A percentile compares a stretch with the other conserved stretches of the same genome.
These are phyloP conservation scores for Coniochaeta sp. DNA, from an alignment of 2,329 filamentous ascomycete species.

Conservation along the genomic window DNA sequence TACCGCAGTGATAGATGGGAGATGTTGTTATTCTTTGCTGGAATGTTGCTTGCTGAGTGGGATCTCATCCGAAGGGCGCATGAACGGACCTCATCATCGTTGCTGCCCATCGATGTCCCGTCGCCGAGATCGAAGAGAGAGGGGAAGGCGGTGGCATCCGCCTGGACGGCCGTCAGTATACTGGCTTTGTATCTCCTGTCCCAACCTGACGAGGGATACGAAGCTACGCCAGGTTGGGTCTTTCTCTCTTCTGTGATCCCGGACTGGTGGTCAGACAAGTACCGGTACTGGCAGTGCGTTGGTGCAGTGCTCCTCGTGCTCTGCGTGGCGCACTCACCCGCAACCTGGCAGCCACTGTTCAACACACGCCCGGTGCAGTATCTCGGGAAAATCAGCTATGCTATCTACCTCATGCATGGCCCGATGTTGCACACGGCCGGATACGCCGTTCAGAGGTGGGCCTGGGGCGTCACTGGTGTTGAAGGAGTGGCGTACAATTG, in stretches of 20 bases:
- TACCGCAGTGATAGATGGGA: constrained; percentile 46
- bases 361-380: constrained; percentile 43
- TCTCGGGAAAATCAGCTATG: constrained; percentile 52
- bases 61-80: constrained; percentile 42
- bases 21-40: constrained; percentile 45
- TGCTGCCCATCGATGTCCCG: not conserved
- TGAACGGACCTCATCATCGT: not conserved
- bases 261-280: constrained; percentile 37
- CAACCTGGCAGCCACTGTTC: constrained; percentile 40
- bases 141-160: constrained; percentile 1
- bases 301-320: constrained; percentile 46
- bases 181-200: constrained; percentile 45
- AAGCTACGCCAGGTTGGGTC: constrained; percentile 42
- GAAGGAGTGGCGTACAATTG: constrained; percentile 34
- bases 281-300: constrained; percentile 49
- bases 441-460: constrained; percentile 41
- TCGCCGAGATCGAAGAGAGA: not conserved
- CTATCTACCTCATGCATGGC: constrained; percentile 54
- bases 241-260: constrained; percentile 40
- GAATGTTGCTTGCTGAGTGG: constrained; percentile 47
- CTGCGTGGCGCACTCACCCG: constrained; percentile 36
- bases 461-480: constrained; percentile 37
- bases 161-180: constrained; percentile 36
- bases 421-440: constrained; percentile 45
- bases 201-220: constrained; percentile 31